Base-by-base conservation (phyloP, 2,329 filamentous ascomycete species). In the Calycina marina region DNA sequence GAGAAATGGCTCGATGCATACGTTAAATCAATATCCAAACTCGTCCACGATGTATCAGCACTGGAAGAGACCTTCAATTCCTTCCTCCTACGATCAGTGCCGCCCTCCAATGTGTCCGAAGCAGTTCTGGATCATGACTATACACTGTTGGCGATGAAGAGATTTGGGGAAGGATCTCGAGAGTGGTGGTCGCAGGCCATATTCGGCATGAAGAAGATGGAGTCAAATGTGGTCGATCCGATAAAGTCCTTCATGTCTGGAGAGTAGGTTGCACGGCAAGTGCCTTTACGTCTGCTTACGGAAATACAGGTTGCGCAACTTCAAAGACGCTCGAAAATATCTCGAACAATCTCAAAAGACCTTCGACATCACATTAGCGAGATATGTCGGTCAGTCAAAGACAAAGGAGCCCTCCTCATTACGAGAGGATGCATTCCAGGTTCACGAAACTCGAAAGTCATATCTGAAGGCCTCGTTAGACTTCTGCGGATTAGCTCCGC, bases 401-500 rank as follows among this genome's bases (percentile, higher is more conserved):
- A 77, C 83, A 4, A 98, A 96, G 57, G 90, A 98, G 56, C 72
- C 88, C 0, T 94, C 85, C 0, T 72, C 85, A 1, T 63, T 98
- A 35, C 71, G 90, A 38, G 90, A 98, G 55, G 90, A 98, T 56
- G 90, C 90, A 1, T 98, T 98, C 49, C 77, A 90, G 52, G 72
- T 96, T 22, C 90, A 93, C 52, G 90, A 96, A 61, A 81, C 83
- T 14, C 73, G 88, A 37, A 92, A 90, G 50, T 72, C 76, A 18
- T 98, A 98, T 53, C 64, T 96, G 26, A 88, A 85, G 52, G 80
- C 86, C 1, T 86, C 83, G 10, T 76, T 98, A 71, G 90, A 98
- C 55, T 96, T 86, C 53, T 93, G 83, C 47, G 73, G 90, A 43
- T 69, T 84, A 44, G 83, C 82, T 1, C 86, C 90, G 1, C 84